Evolutionary conservation across 169 alveolate species (phyloP), one percentile per base, ranked within the genome.

Genomic region (Plasmodium knowlesi): DNA sequence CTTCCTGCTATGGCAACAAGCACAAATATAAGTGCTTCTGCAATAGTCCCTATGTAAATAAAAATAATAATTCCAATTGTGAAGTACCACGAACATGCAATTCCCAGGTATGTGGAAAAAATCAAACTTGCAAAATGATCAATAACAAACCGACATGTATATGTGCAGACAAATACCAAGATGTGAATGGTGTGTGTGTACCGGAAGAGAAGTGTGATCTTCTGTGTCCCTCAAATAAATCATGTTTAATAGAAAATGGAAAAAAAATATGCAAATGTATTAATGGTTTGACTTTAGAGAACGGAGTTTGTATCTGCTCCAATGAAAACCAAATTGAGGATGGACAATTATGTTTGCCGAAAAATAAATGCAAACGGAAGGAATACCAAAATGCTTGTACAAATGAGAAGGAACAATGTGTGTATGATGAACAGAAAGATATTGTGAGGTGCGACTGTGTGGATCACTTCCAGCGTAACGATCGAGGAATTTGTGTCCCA

Each of bases 301-400:
- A 85, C 34, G 93, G 93, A 3, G 50, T 46, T 12, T 53, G 85
- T 50, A 22, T 50, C 6, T 85, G 93, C 39, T 14, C 32, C 39
- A 28, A 46, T 14, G 79, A 50, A 1, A 53, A 41, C 4, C 3
- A 28, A 43, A 76, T 43, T 0, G 78, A 30, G 2, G 37, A 53
- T n/a, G 85, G 70, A 25, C 9, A 10, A 32, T 16, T 53, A 28
- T 85, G 84, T 73, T 32, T 53, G 5, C 67, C 93, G 3, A 85
- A 73, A 53, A 85, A 85, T 85, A 85, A 85, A 74, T 85, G 93
- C 41, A 85, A 85, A 50, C 78, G 84, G 57, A 73, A 85, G 39
- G 85, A 85, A 32, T 73, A 85, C 39, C n/a, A 8, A 30, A 73
- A 85, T 43, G 61, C 50, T 1, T 85, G 93, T 39, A 73, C 72